Evolutionary conservation across 208 protist genomes (phyloP).

Genomic region (Leishmania braziliensis): DNA sequence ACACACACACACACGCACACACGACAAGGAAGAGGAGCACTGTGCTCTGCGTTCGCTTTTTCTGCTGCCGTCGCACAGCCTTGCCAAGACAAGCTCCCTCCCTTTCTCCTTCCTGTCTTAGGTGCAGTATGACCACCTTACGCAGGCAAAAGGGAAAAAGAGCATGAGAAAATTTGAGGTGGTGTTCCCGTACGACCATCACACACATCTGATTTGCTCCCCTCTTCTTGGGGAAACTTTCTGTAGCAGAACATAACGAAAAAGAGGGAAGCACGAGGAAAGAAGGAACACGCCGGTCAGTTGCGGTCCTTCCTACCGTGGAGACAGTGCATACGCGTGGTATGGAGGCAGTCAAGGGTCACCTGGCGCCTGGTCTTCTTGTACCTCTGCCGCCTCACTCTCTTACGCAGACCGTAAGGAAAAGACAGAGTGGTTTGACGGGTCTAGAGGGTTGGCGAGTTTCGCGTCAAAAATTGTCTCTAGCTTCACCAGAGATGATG

Average conservation of each 20-base stretch:
- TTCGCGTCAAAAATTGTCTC: slow-evolving; percentile 69
- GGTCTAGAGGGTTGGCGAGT: slow-evolving; percentile 16
- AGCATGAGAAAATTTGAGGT: neutral
- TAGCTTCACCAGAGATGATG: slow-evolving; percentile 51
- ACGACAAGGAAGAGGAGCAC: neutral
- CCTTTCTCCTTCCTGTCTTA: neutral
- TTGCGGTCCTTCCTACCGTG: neutral
- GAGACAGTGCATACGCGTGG: neutral
- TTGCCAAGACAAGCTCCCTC: neutral
- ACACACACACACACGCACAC: neutral
- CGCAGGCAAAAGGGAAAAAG: neutral
- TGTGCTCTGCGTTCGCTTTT: neutral
- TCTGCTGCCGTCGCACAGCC: neutral
- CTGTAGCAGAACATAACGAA: neutral
- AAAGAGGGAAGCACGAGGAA: neutral
- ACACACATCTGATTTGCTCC: neutral
- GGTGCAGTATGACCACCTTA: neutral
- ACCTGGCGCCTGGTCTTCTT: neutral
- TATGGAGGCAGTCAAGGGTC: neutral
- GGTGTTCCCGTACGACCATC: neutral
- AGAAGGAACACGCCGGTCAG: neutral
- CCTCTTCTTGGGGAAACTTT: neutral
- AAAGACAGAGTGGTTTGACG: slow-evolving; percentile 36
- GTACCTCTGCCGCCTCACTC: neutral
- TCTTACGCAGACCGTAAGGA: slow-evolving; percentile 44